Base-by-base conservation (phyloP, 768 basidiomycete species). In the Russula abietina region DNA sequence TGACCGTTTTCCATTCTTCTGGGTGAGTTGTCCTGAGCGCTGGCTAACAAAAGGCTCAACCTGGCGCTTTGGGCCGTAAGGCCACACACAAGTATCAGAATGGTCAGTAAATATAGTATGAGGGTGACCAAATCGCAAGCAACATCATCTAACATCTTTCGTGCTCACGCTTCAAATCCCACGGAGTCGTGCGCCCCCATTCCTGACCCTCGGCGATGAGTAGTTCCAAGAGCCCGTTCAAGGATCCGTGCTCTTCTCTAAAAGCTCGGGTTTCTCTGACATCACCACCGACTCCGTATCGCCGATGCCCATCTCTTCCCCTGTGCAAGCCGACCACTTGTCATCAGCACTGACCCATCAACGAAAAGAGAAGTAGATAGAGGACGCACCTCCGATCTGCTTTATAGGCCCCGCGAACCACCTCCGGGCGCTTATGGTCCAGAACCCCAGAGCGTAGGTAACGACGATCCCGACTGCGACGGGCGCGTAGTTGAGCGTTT, bases 391-490 rank as follows among this genome's bases (percentile, higher is more conserved):
- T 39, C 36, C 75, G 55, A 87, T 86, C 70, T 87, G 86, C 72
- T 80, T 82, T 17, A 88, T 73, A 6, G 88, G 89, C 0, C 89
- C 88, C 1, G 74, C 78, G 70, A 89, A 91, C 85, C 86, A 88
- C 68, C 81, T 85, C 55, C 87, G 75, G 11, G 88, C 89, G 69
- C 83, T 86, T 59, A 88, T 19, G 4, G 86, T 50, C 89, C 89
- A 91, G 69, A 85, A 85, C 0, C 81, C 81, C n/a, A 86, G 69
- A 59, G 83, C 80, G 71, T 88, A 89, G 2, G 73, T 60, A 4
- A 87, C 69, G 17, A 92, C 86, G 65, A 89, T 87, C 0, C 85
- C 88, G 26, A 90, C 86, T 3, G 88, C 89, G 10, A 90, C 88
- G 46, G 86, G 79, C 0, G 88, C 73, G 69, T 90, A 92, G 71